Evolutionary conservation across 805 yeast genomes (phyloP).

Genomic region (Saturnispora zaruensis): DNA sequence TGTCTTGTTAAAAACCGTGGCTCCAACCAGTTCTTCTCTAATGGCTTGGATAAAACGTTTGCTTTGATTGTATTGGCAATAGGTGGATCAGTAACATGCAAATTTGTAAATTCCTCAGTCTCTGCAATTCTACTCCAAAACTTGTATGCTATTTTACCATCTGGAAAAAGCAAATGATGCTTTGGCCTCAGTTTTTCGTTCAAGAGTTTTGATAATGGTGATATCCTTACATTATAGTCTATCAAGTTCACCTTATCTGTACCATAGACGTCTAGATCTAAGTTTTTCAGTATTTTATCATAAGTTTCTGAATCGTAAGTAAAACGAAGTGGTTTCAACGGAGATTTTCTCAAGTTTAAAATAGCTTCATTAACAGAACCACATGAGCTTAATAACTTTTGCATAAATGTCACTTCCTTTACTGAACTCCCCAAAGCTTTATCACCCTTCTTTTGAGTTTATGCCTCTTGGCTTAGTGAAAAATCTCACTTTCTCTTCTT

Average conservation of each 20-base stretch:
- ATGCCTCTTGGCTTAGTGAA: not conserved
- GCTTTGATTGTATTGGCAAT: constrained; percentile 16
- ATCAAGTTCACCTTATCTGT: constrained; percentile 38
- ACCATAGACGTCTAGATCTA: constrained; percentile 27
- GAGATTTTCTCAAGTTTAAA: not conserved
- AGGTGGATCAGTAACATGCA: constrained; percentile 14
- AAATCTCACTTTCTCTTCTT: not conserved
- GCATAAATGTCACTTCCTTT: constrained; percentile 6
- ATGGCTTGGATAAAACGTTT: constrained; percentile 22
- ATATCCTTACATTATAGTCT: constrained; percentile 53
- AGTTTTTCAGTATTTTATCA: constrained; percentile 36
- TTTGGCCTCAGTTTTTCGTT: constrained; percentile 52
- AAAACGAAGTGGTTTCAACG: constrained; percentile 10
- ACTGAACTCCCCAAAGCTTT: not conserved
- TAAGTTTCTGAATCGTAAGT: constrained; percentile 14
- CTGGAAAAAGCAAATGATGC: constrained; percentile 47
- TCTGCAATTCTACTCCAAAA: constrained; percentile 20
- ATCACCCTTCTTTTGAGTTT: not conserved
- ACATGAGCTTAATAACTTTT: constrained; percentile 10
- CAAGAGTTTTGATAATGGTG: constrained; percentile 54
- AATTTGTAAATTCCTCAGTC: constrained; percentile 11
- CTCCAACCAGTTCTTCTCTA: constrained; percentile 35
- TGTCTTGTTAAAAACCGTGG: constrained; percentile 22
- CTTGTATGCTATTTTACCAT: constrained; percentile 13
- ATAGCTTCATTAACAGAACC: constrained; percentile 7